Evolutionary conservation across 2,329 filamentous ascomycete species (phyloP), one percentile per base, ranked within the genome.

Genomic region (Claviceps digitariae): DNA sequence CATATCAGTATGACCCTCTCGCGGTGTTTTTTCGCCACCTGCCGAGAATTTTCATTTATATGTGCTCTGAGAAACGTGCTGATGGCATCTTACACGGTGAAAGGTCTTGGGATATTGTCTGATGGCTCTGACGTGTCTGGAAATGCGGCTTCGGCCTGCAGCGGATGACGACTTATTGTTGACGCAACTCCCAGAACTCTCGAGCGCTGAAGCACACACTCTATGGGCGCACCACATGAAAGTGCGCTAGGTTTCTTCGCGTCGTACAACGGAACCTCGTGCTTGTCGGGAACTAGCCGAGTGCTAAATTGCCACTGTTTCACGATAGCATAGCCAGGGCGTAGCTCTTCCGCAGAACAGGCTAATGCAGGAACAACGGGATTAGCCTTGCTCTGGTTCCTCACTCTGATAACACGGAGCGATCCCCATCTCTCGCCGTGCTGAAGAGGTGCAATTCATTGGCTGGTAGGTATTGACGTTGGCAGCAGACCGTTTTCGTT

Each of bases 361-460:
- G 54, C 62, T 63, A 64, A 64, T 63, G 62, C 61, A 64, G 62
- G 62, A 61, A 63, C 62, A 47, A 52, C 57, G 57, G 58, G 54
- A 58, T 57, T 55, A 58, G 54, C 58, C 55, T 60, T 61, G 55
- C 53, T 27, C 27, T 34, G 45, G 36, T n/a, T n/a, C 27, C 17
- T 47, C 23, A 7, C 23, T 45, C 21, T 27, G 13, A 29, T 10
- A 29, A 20, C 25, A n/a, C 25, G 20, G 23, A 27, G 25, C 17
- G 17, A 29, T 59, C 59, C 55, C 58, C 56, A 55, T 59, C 23
- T 36, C 31, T 17, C 31, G 13, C 31, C 47, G 31, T 36, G 2
- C 20, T 25, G 8, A 17, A n/a, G 25, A 12, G 44, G 17, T 5
- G 7, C 7, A 27, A 27, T 45, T 9, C 7, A 45, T 45, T 45